phyloP scores from a whole-genome alignment of 2,329 filamentous ascomycete species.

The Penicillium expansum region DNA sequence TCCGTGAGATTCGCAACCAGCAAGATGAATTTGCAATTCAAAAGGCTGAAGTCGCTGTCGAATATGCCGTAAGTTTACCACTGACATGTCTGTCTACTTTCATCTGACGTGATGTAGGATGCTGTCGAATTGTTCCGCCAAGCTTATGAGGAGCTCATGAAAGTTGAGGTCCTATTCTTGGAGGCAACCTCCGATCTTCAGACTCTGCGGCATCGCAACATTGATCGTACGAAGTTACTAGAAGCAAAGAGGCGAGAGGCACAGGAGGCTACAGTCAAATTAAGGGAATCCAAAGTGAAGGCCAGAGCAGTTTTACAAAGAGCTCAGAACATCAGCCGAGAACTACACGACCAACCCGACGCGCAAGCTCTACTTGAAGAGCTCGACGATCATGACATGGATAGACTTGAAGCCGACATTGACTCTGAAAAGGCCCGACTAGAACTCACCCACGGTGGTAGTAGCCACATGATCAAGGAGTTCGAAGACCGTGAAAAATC shows the following conservation, averaged over 20 bases:
- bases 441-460: slow-evolving; percentile 74
- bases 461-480: slow-evolving; percentile 70
- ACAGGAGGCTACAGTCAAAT: slow-evolving; percentile 33
- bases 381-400: slow-evolving; percentile 54
- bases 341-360: slow-evolving; percentile 22
- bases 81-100: neutral
- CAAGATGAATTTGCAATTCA: slow-evolving; percentile 56
- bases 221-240: slow-evolving; percentile 53
- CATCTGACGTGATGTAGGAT: slow-evolving; percentile 40
- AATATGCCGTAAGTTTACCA: slow-evolving; percentile 51
- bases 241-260: slow-evolving; percentile 44
- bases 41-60: slow-evolving; percentile 56
- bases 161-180: slow-evolving; percentile 67
- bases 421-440: slow-evolving; percentile 71
- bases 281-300: slow-evolving; percentile 31
- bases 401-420: slow-evolving; percentile 71
- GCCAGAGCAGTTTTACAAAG: slow-evolving; percentile 20
- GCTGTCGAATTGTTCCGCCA: slow-evolving; percentile 61
- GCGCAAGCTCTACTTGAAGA: slow-evolving; percentile 41
- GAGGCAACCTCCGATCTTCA: slow-evolving; percentile 81
- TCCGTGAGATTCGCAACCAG: slow-evolving; percentile 53
- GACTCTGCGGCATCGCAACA: slow-evolving; percentile 65
- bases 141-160: slow-evolving; percentile 63
- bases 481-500: slow-evolving; percentile 70
- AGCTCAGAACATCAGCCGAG: slow-evolving; percentile 16